Evolutionary conservation across 768 basidiomycete genomes (phyloP).

Genomic region (Macrocybe gigantea): DNA sequence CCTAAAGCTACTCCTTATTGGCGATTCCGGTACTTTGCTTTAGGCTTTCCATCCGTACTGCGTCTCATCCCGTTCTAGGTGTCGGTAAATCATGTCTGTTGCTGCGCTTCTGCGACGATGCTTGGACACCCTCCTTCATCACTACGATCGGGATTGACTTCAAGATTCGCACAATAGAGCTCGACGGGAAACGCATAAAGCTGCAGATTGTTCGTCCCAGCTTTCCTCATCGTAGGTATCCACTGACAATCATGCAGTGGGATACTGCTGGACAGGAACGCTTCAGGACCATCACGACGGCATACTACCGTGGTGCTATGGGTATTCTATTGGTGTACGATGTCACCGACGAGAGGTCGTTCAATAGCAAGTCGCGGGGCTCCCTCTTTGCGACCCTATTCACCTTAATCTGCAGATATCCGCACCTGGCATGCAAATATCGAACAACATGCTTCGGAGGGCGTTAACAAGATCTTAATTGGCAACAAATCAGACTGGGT

Average conservation of each 20-base stretch:
- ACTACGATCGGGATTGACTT: conserved; percentile 99
- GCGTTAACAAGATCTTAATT: conserved; percentile 98
- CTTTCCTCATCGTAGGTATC: neutral
- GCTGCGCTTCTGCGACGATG: conserved; percentile 97
- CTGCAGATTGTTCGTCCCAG: conserved; percentile 83
- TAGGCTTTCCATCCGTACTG: neutral
- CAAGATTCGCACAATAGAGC: conserved; percentile 98
- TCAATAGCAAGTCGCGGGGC: conserved; percentile 70
- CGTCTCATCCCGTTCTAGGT: conserved; percentile 37
- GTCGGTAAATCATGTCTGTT: conserved; percentile 97
- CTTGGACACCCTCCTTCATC: conserved; percentile 99
- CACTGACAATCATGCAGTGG: conserved; percentile 55
- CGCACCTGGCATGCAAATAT: conserved; percentile 98
- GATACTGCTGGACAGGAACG: conserved; percentile 99
- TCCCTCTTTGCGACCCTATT: neutral
- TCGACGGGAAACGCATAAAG: conserved; percentile 97
- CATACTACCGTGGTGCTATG: conserved; percentile 99
- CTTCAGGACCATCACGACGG: conserved; percentile 96
- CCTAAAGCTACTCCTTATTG: conserved; percentile 83
- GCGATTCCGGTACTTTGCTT: conserved; percentile 74
- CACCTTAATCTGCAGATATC: conserved; percentile 60
- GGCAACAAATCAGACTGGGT: conserved; percentile 99
- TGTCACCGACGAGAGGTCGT: conserved; percentile 91
- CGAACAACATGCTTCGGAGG: conserved; percentile 97
- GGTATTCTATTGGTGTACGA: conserved; percentile 99